phyloP scores from a whole-genome alignment of 2,329 filamentous ascomycete species.

The Cryoendolithus antarcticus region DNA sequence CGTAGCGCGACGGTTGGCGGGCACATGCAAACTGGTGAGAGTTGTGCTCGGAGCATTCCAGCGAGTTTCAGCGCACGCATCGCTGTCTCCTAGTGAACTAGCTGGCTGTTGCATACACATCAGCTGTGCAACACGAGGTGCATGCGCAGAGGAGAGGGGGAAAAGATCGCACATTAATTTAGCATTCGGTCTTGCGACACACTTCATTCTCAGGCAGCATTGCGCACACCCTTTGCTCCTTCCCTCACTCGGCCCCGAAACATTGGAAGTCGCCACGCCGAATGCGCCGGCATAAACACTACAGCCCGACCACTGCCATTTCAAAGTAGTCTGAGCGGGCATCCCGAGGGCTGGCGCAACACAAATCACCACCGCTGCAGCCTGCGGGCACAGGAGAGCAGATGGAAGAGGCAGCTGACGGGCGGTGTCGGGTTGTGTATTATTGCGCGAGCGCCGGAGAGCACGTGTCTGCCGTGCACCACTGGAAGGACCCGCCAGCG shows the following conservation, averaged over 20 bases:
- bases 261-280: conserved; percentile 1
- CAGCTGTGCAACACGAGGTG: too few relatives aligned
- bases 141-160: too few relatives aligned
- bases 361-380: conserved; percentile 2
- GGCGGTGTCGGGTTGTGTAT: conserved; percentile 20
- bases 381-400: conserved; percentile 4
- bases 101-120: too few relatives aligned
- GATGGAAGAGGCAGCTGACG: conserved; percentile 19
- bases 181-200: too few relatives aligned
- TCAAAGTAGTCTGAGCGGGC: conserved; percentile 5
- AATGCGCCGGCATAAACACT: conserved; percentile 6
- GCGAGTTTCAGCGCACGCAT: too few relatives aligned
- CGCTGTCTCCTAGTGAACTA: too few relatives aligned
- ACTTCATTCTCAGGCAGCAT: too few relatives aligned
- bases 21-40: too few relatives aligned
- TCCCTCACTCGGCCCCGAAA: not conserved
- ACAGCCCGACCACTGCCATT: conserved; percentile 1
- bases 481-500: conserved; percentile 8
- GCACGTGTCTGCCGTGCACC: conserved; percentile 15
- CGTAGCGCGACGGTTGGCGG: too few relatives aligned
- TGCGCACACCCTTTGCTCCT: not conserved
- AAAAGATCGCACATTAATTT: too few relatives aligned
- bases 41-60: too few relatives aligned
- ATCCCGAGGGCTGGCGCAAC: not conserved
- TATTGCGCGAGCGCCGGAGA: conserved; percentile 15